Conservation (phyloP, 176 grass and related monocot species). For the Hyparrhenia diplandra region DNA sequence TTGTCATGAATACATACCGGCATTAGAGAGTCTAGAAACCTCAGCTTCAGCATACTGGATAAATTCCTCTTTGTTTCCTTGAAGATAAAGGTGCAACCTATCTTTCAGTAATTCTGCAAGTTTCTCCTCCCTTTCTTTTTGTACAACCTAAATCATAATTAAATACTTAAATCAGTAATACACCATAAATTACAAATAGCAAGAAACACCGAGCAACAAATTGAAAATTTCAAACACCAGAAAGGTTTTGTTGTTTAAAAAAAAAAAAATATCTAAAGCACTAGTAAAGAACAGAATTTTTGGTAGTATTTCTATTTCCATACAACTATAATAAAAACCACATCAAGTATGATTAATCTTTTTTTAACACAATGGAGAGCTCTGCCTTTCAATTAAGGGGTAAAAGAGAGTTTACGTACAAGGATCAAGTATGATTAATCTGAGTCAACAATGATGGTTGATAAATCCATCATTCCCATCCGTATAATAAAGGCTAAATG, state of each 20-base stretch:
- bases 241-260: neutral
- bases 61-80: conserved; percentile 81
- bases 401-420: neutral
- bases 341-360: conserved; percentile 69
- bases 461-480: neutral
- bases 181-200: neutral
- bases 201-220: neutral
- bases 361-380: neutral
- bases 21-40: conserved; percentile 74
- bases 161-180: conserved; percentile 6
- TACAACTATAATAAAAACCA: conserved; percentile 3
- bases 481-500: neutral
- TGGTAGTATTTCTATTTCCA: neutral
- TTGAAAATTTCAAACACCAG: neutral
- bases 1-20: conserved; percentile 41
- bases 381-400: neutral
- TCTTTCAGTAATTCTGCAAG: conserved; percentile 74
- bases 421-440: neutral
- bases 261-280: neutral
- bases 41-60: conserved; percentile 63
- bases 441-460: neutral
- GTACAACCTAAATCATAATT: conserved; percentile 59
- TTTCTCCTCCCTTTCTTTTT: conserved; percentile 93
- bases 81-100: conserved; percentile 73
- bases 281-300: neutral